These are phyloP conservation scores for Arthrocladium fulminans DNA, from an alignment of 2,329 filamentous ascomycete species.

Conservation along the genomic window DNA sequence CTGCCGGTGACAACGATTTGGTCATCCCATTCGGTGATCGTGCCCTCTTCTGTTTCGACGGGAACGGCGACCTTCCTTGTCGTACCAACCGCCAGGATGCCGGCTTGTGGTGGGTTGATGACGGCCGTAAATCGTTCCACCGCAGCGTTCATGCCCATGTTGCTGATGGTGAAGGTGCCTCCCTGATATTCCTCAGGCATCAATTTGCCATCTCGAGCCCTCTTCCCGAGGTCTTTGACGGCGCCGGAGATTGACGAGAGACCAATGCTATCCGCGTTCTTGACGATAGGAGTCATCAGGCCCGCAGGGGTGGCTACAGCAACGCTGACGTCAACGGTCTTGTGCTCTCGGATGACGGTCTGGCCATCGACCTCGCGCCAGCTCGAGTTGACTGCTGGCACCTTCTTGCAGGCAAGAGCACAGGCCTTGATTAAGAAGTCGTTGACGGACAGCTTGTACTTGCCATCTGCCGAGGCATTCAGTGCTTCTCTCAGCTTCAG, in stretches of 20 bases:
- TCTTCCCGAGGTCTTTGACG: constrained; percentile 95
- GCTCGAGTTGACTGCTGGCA: constrained; percentile 89
- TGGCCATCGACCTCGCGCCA: constrained; percentile 74
- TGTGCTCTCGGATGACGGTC: constrained; percentile 80
- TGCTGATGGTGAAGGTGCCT: constrained; percentile 97
- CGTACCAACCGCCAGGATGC: constrained; percentile 89
- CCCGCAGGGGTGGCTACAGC: constrained; percentile 87
- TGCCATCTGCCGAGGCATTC: constrained; percentile 77
- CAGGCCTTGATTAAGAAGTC: constrained; percentile 99
- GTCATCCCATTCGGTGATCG: constrained; percentile 82
- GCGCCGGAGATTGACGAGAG: constrained; percentile 78
- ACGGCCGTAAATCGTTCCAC: constrained; percentile 96
- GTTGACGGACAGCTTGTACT: constrained; percentile 99
- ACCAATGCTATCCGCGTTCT: constrained; percentile 75
- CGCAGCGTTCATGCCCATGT: constrained; percentile 99
- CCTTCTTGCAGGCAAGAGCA: constrained; percentile 78
- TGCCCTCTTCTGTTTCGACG: constrained; percentile 73
- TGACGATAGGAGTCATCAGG: constrained; percentile 96
- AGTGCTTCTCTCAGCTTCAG: constrained; percentile 91
- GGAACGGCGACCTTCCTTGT: constrained; percentile 92
- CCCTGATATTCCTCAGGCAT: constrained; percentile 99
- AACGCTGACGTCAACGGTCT: constrained; percentile 87
- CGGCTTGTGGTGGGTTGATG: constrained; percentile 96
- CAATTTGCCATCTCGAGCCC: constrained; percentile 91
- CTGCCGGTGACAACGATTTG: constrained; percentile 90